Conservation (phyloP, 2,329 filamentous ascomycete species). For the Anisogramma anomala region DNA sequence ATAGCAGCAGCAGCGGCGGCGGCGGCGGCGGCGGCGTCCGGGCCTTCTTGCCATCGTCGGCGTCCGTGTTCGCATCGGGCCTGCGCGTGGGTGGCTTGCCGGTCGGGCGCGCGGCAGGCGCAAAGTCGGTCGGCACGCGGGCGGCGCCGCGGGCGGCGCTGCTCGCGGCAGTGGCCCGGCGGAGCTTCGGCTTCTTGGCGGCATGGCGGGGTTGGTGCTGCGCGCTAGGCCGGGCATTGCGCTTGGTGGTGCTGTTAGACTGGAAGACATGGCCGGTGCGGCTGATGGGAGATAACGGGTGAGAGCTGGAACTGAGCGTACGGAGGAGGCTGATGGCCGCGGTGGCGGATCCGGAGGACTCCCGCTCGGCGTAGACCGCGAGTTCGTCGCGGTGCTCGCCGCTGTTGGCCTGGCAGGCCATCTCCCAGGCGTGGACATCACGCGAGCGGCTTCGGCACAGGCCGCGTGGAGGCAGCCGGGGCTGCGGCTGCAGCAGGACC, state of each 20-base stretch:
- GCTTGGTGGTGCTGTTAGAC: slow-evolving; percentile 53
- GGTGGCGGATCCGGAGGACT: slow-evolving; percentile 66
- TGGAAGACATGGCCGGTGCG: slow-evolving; percentile 28
- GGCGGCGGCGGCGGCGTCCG: slow-evolving; percentile 31
- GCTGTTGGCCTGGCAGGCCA: slow-evolving; percentile 70
- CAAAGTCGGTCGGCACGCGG: slow-evolving; percentile 38
- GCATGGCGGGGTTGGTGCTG: slow-evolving; percentile 25
- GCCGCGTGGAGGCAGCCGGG: slow-evolving; percentile 36
- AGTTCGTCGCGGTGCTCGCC: slow-evolving; percentile 66
- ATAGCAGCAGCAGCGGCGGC: slow-evolving; percentile 28
- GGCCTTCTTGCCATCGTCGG: slow-evolving; percentile 28
- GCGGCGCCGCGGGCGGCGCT: slow-evolving; percentile 50
- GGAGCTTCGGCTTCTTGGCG: slow-evolving; percentile 52
- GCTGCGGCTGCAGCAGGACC: slow-evolving; percentile 23
- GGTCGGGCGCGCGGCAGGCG: slow-evolving; percentile 17
- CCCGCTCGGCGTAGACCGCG: slow-evolving; percentile 63
- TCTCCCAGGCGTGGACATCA: slow-evolving; percentile 83
- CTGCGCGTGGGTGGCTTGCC: slow-evolving; percentile 27
- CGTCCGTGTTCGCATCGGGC: slow-evolving; percentile 22
- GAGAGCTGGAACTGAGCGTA: slow-evolving; percentile 49
- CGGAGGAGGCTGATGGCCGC: slow-evolving; percentile 73
- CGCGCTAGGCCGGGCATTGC: slow-evolving; percentile 38
- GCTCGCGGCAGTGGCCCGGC: slow-evolving; percentile 47
- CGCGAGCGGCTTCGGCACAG: slow-evolving; percentile 63
- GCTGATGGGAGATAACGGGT: slow-evolving; percentile 22